Percentiles rank a stretch among this genome's conserved stretches.
Conservation (phyloP, 1,284 basidiomycete species). For the Waitea zeae region DNA sequence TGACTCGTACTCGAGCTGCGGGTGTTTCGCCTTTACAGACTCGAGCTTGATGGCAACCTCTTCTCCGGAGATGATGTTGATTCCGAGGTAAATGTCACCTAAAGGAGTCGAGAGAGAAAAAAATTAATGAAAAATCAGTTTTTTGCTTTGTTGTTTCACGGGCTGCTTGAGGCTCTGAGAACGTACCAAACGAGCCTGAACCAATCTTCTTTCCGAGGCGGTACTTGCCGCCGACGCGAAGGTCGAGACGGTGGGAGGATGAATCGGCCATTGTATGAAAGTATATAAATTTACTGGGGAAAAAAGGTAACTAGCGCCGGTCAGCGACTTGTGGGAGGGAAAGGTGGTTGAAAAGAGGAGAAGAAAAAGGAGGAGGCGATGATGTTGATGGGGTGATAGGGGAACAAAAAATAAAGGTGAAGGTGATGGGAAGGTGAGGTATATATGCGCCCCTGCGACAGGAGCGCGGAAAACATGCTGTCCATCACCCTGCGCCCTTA, state of each 20-base stretch:
- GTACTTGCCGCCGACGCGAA: conserved; percentile 96
- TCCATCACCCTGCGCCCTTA: too few relatives aligned
- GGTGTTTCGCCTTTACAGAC: conserved; percentile 98
- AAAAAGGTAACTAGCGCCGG: neutral
- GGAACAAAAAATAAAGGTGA: too few relatives aligned
- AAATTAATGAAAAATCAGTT: neutral
- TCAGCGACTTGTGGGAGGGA: too few relatives aligned
- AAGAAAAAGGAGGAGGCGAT: too few relatives aligned
- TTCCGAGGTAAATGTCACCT: conserved; percentile 99
- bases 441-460: too few relatives aligned
- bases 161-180: too few relatives aligned
- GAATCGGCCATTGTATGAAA: neutral
- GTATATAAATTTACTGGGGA: neutral
- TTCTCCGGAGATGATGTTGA: conserved; percentile 99
- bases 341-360: too few relatives aligned
- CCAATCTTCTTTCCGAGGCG: conserved; percentile 99
- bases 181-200: conserved; percentile 91
- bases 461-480: too few relatives aligned
- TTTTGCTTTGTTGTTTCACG: too few relatives aligned
- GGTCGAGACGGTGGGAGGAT: conserved; percentile 44
- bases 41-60: conserved; percentile 99
- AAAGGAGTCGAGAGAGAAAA: neutral
- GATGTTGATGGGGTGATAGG: too few relatives aligned
- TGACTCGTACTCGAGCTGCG: conserved; percentile 98
- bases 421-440: too few relatives aligned